Conservation (phyloP, 805 yeast species). For the Barnettozyma sucrosica region DNA sequence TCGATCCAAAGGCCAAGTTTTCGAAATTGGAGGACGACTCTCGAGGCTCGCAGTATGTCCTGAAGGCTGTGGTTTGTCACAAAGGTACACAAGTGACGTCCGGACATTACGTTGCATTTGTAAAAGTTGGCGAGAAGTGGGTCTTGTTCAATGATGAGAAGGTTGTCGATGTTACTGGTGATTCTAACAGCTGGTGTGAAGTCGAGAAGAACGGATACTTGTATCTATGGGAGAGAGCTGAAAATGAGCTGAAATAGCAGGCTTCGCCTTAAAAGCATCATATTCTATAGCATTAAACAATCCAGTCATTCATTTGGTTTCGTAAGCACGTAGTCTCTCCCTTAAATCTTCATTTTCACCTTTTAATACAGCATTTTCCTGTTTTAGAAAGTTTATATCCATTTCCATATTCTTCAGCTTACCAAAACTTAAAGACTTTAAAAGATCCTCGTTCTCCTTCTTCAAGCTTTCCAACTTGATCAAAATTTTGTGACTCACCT, state of each 20-base stretch:
- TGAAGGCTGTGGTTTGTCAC: conserved; percentile 72
- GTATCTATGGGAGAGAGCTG: conserved; percentile 30
- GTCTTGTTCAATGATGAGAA: conserved; percentile 81
- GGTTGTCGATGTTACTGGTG: conserved; percentile 53
- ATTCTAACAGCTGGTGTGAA: conserved; percentile 25
- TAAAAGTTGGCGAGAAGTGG: conserved; percentile 48
- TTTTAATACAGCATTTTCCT: conserved; percentile 43
- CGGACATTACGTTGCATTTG: conserved; percentile 82
- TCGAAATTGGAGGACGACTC: conserved; percentile 2
- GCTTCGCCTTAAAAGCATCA: neutral
- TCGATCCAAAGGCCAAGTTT: conserved; percentile 9
- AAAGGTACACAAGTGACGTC: conserved; percentile 83
- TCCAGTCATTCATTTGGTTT: neutral
- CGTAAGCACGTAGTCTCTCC: conserved; percentile 1
- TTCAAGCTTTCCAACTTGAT: conserved; percentile 53
- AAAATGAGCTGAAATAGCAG: neutral
- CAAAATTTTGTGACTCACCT: conserved; percentile 66
- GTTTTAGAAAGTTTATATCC: conserved; percentile 55
- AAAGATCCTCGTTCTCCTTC: conserved; percentile 64
- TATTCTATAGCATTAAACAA: neutral
- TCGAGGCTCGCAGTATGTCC: conserved; percentile 32
- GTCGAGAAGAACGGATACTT: conserved; percentile 42
- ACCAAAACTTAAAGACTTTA: conserved; percentile 70
- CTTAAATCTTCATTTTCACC: conserved; percentile 19
- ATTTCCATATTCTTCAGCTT: conserved; percentile 65